Percentiles rank a stretch among this genome's conserved stretches.
phyloP scores from a whole-genome alignment of 2,329 filamentous ascomycete genomes.

The Colletotrichum cereale region DNA sequence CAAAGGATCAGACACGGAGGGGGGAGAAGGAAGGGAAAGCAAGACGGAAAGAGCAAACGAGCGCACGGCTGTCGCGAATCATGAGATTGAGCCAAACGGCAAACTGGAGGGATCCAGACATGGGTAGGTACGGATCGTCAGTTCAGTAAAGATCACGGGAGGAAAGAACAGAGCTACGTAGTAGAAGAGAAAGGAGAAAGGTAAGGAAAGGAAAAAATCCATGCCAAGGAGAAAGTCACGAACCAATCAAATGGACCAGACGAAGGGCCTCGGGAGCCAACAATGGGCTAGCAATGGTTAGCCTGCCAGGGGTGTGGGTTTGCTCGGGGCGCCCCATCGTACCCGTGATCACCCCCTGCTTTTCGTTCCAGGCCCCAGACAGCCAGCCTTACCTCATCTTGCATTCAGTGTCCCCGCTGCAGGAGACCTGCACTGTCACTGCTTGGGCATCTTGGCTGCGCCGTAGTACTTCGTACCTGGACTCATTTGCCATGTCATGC shows the following conservation, averaged over 20 bases:
- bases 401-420: constrained; percentile 19
- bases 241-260: constrained; percentile 8
- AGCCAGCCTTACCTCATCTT: constrained; percentile 25
- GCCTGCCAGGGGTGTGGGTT: constrained; percentile 1
- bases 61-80: not conserved
- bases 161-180: no score
- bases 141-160: not conserved
- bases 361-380: not conserved
- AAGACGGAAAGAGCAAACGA: not conserved
- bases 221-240: not conserved
- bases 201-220: not conserved
- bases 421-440: constrained; percentile 14
- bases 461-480: not conserved
- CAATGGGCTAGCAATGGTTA: not conserved
- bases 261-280: not conserved
- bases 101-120: not conserved
- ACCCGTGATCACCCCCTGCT: constrained; percentile 15
- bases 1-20: not conserved
- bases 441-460: constrained; percentile 9
- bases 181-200: not conserved
- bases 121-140: no score
- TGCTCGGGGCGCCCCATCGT: constrained; percentile 24
- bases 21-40: not conserved
- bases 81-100: constrained; percentile 12
- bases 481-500: constrained; percentile 4